Base-by-base conservation (phyloP, 1,139 yeast species). In the Torulaspora globosa region DNA sequence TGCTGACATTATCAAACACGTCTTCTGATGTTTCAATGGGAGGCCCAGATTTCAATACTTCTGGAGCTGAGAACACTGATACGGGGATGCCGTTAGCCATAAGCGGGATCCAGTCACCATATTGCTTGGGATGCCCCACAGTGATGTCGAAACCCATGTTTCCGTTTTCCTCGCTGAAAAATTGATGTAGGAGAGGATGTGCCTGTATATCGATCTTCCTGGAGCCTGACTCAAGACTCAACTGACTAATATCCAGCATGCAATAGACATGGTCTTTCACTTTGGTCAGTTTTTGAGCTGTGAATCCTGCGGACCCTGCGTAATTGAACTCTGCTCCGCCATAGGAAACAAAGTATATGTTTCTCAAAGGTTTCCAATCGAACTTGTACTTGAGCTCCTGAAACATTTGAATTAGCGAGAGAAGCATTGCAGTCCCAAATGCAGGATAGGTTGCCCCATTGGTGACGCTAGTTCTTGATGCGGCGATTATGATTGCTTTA, bases 291-390 rank as follows among this genome's bases (percentile, higher is more conserved):
- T 78, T 76, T 33, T 73, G 70, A 57, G 85, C 88, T 5, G 84
- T 75, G 79, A 92, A 82, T 58, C 85, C 94, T 0, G 94, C 75
- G 33, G 89, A 75, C 0, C 98, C 98, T 0, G 94, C 95, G 56
- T 77, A 70, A 59, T 89, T 90, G 59, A 84, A 89, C 51, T 84
- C 82, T 0, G 85, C 73, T 0, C 87, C 97, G 58, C 90, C 96
- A 73, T 88, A 89, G 1, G 96, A 87, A 0, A 82, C 80, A 67
- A 92, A 89, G 58, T 83, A 82, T 7, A 92, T 80, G 1, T 92
- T 74, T 58, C 98, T 75, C 23, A 90, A 65, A 0, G 98, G 97
- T 37, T 74, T 71, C 97, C 97, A 92, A 49, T 82, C 78, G 54
- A 75, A 78, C 44, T 79, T 73, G 44, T 79, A 71, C 50, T 78